Percentiles rank a stretch among this genome's conserved stretches.
phyloP scores from a whole-genome alignment of 2,329 filamentous ascomycete genomes.

The Harringtonia lauricola region DNA sequence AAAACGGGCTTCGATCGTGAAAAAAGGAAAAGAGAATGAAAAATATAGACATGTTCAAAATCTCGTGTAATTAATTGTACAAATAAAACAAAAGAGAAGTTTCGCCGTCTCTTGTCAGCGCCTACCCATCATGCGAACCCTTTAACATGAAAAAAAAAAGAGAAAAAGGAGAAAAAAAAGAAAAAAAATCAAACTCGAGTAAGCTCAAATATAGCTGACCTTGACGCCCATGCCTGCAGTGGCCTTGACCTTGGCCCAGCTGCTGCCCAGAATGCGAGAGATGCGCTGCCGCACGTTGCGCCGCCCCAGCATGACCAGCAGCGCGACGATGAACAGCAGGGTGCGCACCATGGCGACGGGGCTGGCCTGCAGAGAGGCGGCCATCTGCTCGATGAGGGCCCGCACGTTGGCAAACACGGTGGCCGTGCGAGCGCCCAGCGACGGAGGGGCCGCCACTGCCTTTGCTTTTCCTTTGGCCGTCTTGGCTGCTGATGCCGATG shows the following conservation, averaged over 20 bases:
- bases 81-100: not conserved
- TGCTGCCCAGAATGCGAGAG: slow-evolving; percentile 52
- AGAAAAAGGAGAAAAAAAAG: too few species aligned
- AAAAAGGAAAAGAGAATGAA: not conserved
- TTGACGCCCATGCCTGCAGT: slow-evolving; percentile 96
- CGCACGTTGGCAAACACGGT: slow-evolving; percentile 42
- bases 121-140: too few species aligned
- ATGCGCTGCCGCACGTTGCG: slow-evolving; percentile 66
- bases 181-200: slow-evolving; percentile 43
- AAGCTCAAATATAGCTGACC: slow-evolving; percentile 77
- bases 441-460: slow-evolving; percentile 19
- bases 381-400: slow-evolving; percentile 38
- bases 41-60: not conserved
- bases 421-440: slow-evolving; percentile 35
- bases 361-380: slow-evolving; percentile 40
- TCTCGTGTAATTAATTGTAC: not conserved
- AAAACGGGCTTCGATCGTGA: not conserved
- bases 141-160: too few species aligned
- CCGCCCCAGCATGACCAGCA: slow-evolving; percentile 66
- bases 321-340: slow-evolving; percentile 67
- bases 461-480: slow-evolving; percentile 21
- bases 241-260: slow-evolving; percentile 70
- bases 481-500: slow-evolving; percentile 3
- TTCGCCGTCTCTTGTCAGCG: not conserved
- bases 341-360: slow-evolving; percentile 48